Percentiles rank a stretch among this genome's conserved stretches.
Evolutionary conservation across 768 basidiomycete genomes (phyloP).

Genomic region (Collybiopsis luxurians): DNA sequence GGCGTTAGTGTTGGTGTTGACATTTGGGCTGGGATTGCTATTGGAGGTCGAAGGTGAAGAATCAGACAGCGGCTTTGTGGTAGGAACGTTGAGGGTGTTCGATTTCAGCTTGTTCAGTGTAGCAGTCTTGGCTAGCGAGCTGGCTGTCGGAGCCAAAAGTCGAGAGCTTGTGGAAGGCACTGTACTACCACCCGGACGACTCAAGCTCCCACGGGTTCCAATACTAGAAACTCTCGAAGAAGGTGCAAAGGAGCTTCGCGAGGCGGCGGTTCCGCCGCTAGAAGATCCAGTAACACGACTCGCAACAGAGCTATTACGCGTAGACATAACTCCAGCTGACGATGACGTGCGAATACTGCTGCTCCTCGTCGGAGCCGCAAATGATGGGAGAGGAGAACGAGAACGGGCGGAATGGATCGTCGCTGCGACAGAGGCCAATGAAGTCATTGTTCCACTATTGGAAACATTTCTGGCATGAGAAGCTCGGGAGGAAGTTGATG

Average conservation of each 20-base stretch:
- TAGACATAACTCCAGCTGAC: neutral
- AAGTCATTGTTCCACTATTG: slow-evolving; percentile 2
- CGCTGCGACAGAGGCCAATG: slow-evolving; percentile 4
- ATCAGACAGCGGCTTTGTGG: neutral
- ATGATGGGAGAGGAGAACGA: slow-evolving; percentile 20
- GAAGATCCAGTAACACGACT: neutral
- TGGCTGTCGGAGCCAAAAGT: slow-evolving; percentile 72
- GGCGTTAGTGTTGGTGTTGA: slow-evolving; percentile 7
- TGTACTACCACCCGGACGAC: slow-evolving; percentile 1
- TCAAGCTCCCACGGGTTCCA: slow-evolving; percentile 16
- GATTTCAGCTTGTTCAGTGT: slow-evolving; percentile 7
- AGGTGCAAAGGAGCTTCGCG: slow-evolving; percentile 10
- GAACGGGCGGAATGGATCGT: slow-evolving; percentile 16
- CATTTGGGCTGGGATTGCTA: neutral
- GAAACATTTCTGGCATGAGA: neutral
- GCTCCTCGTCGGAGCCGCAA: slow-evolving; percentile 9
- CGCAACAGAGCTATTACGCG: neutral
- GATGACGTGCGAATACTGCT: slow-evolving; percentile 11
- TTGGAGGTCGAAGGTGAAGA: neutral
- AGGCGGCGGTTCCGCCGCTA: neutral
- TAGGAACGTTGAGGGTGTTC: neutral
- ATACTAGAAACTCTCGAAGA: slow-evolving; percentile 38
- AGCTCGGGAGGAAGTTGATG: neutral
- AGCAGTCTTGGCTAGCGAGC: slow-evolving; percentile 64
- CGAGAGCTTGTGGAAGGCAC: slow-evolving; percentile 45